These are phyloP conservation scores for Tuber calosporum DNA, from an alignment of 495 filamentous ascomycete species.

Conservation along the genomic window DNA sequence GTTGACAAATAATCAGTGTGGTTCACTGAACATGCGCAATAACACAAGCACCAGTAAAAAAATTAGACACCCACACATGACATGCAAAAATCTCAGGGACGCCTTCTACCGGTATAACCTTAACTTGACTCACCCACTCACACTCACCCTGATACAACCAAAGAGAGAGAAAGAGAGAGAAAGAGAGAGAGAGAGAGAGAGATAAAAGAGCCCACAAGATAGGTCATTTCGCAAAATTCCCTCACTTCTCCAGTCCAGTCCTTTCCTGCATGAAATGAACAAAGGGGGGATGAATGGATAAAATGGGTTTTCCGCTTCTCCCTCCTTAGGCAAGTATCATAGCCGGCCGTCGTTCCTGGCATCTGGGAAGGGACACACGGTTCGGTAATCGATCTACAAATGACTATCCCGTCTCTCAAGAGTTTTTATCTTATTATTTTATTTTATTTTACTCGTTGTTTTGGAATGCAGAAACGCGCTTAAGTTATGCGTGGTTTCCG, in stretches of 20 bases:
- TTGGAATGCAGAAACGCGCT: background rate
- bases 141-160: background rate
- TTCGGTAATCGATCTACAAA: background rate
- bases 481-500: background rate
- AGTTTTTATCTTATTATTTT: too few relatives aligned
- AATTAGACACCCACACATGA: background rate
- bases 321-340: too few relatives aligned
- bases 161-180: background rate
- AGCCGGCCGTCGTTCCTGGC: background rate
- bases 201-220: background rate
- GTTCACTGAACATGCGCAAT: background rate
- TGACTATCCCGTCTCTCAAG: background rate
- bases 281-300: background rate
- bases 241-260: constrained; percentile 10
- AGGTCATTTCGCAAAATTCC: constrained; percentile 22
- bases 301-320: background rate
- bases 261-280: background rate
- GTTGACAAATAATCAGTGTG: background rate
- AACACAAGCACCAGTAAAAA: background rate
- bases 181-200: background rate
- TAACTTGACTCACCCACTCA: background rate
- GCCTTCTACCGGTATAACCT: background rate
- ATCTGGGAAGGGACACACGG: background rate
- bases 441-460: background rate
- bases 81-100: background rate